These are phyloP conservation scores for Hygrophila difformis DNA, from an alignment of 257 asterid species.

Conservation along the genomic window DNA sequence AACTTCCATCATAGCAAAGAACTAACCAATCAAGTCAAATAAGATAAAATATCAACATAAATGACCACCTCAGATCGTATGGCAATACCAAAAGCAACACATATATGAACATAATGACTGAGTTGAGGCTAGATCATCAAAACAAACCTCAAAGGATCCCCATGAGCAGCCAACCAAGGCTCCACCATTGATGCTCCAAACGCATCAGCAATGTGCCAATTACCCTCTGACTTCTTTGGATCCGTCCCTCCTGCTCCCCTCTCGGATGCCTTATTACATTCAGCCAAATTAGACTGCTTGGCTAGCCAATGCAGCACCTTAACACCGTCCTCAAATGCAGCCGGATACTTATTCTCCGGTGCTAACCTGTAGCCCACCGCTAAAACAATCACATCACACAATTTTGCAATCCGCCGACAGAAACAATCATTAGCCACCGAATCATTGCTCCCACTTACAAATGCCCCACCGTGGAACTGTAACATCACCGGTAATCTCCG, in stretches of 20 bases:
- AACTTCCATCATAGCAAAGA: too few species aligned
- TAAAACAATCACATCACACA: constrained; percentile 81
- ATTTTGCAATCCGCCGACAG: constrained; percentile 69
- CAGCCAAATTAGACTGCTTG: constrained; percentile 86
- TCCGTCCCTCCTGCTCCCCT: constrained; percentile 36
- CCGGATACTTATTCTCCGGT: constrained; percentile 82
- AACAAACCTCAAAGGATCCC: constrained; percentile 68
- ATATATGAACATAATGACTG: neutral
- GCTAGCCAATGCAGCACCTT: constrained; percentile 89
- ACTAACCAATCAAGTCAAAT: too few species aligned
- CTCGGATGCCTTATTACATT: constrained; percentile 65
- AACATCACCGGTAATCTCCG: constrained; percentile 65
- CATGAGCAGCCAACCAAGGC: constrained; percentile 87
- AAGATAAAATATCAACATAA: too few species aligned
- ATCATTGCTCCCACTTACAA: constrained; percentile 79
- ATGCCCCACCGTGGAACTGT: constrained; percentile 93
- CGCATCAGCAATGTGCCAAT: constrained; percentile 55
- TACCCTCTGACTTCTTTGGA: constrained; percentile 47
- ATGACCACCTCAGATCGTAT: too few species aligned
- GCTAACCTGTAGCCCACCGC: constrained; percentile 90
- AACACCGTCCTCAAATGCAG: constrained; percentile 84
- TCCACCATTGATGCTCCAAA: constrained; percentile 77
- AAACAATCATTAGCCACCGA: constrained; percentile 72
- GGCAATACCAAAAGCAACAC: too few species aligned
- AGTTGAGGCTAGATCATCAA: too few species aligned